These are phyloP conservation scores for Spatholobus suberectus DNA, from an alignment of 306 rosid species.

Conservation along the genomic window DNA sequence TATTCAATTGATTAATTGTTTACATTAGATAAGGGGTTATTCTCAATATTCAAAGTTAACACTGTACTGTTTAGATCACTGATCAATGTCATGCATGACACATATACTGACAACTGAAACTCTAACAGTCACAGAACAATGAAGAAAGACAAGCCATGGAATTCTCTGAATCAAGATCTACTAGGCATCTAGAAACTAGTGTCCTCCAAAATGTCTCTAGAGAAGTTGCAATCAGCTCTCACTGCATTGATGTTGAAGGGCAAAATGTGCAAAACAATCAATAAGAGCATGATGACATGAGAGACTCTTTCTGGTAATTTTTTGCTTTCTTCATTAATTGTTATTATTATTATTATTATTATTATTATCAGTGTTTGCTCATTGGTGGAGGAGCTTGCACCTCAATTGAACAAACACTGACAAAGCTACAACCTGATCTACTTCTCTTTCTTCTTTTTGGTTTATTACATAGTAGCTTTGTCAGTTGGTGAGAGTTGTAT, in stretches of 20 bases:
- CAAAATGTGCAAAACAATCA: constrained; percentile 33
- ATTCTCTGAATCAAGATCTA: constrained; percentile 43
- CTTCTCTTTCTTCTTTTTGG: not conserved
- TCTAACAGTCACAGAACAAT: constrained; percentile 40
- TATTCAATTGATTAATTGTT: not conserved
- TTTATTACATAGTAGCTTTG: not conserved
- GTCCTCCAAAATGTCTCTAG: constrained; percentile 36
- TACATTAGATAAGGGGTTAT: constrained; percentile 10
- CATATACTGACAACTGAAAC: constrained; percentile 35
- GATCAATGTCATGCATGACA: constrained; percentile 24
- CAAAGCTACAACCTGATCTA: not conserved
- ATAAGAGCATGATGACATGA: constrained; percentile 27
- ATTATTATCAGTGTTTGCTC: not conserved
- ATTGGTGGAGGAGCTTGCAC: not conserved
- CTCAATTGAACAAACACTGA: not conserved
- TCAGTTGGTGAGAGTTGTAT: not conserved
- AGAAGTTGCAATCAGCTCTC: constrained; percentile 45
- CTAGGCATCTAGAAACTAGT: constrained; percentile 40
- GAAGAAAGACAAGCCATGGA: constrained; percentile 46
- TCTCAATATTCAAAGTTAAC: not conserved
- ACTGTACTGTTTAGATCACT: not conserved
- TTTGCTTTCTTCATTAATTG: not conserved
- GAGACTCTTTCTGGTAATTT: constrained; percentile 34
- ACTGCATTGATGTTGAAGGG: constrained; percentile 43
- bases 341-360: not conserved